Base-by-base conservation (phyloP, 345 rosid species). In the Euphorbia pulcherrima region DNA sequence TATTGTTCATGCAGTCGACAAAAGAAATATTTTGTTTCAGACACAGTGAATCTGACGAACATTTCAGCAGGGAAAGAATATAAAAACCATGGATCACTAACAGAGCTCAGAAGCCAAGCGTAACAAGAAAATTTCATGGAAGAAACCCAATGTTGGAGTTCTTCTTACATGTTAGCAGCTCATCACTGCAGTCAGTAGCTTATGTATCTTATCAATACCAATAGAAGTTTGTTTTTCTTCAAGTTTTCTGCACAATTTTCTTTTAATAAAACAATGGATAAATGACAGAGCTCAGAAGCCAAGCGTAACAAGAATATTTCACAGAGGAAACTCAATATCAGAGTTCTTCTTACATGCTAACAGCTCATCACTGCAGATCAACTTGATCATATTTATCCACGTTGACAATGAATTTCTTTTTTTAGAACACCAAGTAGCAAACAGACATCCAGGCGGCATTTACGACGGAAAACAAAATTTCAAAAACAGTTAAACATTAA, bases 61-160 rank as follows among this genome's bases (percentile, higher is more conserved):
- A 51, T n/a, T 39, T 6, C 44, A 6, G 10, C 44, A 39, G 10
- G 7, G 37, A 3, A 33, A 33, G 16, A 44, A 12, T 12, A 6
- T 44, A 44, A 44, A 44, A 44, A 14, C 17, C 12, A 44, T 4
- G 50, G 17, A 44, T 11, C 0, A 11, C 16, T 8, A 29, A 68
- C 6, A 6, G 60, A 14, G 82, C 83, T 84, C 92, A 87, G 80
- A 81, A 87, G 82, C 83, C 86, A 82, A 70, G 82, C 83, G 83
- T 29, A 81, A 83, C 84, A 78, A 67, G 64, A 28, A 69, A 23
- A 87, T 79, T 72, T 80, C 89, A 85, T 59, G 11, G 77, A 80
- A 81, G 82, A 70, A 68, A 59, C 81, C 79, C 79, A 37, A 60
- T 47, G 57, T 55, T 23, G 3, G 37, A 67, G 62, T 55, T 47